A percentile compares a stretch with the other conserved stretches of the same genome.
Evolutionary conservation across 352 stramenopile genomes (phyloP).

Genomic region (Globisporangium irregulare): DNA sequence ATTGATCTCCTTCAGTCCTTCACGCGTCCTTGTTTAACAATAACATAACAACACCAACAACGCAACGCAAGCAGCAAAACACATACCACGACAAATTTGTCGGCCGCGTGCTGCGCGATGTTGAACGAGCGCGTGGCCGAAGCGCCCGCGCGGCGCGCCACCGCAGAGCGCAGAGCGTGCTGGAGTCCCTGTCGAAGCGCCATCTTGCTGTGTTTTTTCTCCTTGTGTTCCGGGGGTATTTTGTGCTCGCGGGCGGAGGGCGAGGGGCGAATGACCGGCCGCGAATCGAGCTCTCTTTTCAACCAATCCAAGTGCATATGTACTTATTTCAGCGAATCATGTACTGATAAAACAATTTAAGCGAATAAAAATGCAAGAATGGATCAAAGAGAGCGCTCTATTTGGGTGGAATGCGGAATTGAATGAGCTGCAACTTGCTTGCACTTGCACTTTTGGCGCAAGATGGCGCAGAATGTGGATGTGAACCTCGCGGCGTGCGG

Average conservation of each 20-base stretch:
- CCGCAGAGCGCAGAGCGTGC: constrained; percentile 38
- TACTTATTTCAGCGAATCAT: background rate
- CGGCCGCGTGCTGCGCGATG: constrained; percentile 53
- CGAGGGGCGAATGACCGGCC: constrained; percentile 40
- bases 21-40: background rate
- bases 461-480: constrained; percentile 16
- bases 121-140: constrained; percentile 37
- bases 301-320: constrained; percentile 6
- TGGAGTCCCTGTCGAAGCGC: constrained; percentile 57
- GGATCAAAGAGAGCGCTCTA: background rate
- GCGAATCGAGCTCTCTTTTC: constrained; percentile 16
- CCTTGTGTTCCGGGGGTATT: constrained; percentile 29
- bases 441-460: background rate
- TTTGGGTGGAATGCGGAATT: constrained; percentile 1
- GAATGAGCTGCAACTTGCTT: background rate
- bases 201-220: constrained; percentile 24
- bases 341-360: constrained; percentile 14
- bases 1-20: background rate
- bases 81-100: constrained; percentile 79
- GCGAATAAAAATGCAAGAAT: constrained; percentile 24
- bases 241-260: constrained; percentile 6
- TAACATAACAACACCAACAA: background rate
- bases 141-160: constrained; percentile 30
- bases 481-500: constrained; percentile 52
- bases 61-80: background rate